These are phyloP conservation scores for Umbilicus rupestris DNA, from an alignment of 164 flowering plant species.

Conservation along the genomic window DNA sequence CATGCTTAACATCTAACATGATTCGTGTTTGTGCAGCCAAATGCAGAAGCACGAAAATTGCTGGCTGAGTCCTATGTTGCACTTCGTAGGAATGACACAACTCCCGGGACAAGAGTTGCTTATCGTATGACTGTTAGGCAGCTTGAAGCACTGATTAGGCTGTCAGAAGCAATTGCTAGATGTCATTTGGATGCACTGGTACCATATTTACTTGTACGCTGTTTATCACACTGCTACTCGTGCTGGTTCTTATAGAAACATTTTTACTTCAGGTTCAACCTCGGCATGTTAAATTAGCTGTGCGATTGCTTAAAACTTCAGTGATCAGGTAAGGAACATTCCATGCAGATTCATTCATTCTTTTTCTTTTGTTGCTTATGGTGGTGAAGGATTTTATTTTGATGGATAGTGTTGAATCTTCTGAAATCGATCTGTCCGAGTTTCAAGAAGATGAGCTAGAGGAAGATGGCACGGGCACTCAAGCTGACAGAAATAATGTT, in stretches of 20 bases:
- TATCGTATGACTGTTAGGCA: constrained; percentile 98
- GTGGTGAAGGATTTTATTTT: constrained; percentile 7
- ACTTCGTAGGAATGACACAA: constrained; percentile 80
- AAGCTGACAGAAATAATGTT: constrained; percentile 13
- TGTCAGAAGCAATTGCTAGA: constrained; percentile 90
- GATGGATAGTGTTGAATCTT: constrained; percentile 76
- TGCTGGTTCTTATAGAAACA: neutral
- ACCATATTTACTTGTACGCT: neutral
- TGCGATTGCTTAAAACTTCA: constrained; percentile 73
- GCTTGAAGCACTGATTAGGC: constrained; percentile 84
- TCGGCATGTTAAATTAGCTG: constrained; percentile 68
- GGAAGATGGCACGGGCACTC: constrained; percentile 21
- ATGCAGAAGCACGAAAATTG: constrained; percentile 61
- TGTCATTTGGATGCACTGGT: constrained; percentile 72
- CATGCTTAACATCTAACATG: constrained; percentile 5
- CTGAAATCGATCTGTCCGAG: constrained; percentile 89
- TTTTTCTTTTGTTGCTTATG: neutral
- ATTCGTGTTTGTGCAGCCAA: constrained; percentile 38
- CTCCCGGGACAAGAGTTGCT: constrained; percentile 93
- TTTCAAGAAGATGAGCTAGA: constrained; percentile 46
- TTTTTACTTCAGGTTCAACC: constrained; percentile 47
- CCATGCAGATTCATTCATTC: neutral
- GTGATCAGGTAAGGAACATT: constrained; percentile 59
- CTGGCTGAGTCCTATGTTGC: constrained; percentile 90
- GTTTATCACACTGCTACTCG: neutral